Evolutionary conservation across 305 asterid species (phyloP).

Genomic region (Ajuga reptans): DNA sequence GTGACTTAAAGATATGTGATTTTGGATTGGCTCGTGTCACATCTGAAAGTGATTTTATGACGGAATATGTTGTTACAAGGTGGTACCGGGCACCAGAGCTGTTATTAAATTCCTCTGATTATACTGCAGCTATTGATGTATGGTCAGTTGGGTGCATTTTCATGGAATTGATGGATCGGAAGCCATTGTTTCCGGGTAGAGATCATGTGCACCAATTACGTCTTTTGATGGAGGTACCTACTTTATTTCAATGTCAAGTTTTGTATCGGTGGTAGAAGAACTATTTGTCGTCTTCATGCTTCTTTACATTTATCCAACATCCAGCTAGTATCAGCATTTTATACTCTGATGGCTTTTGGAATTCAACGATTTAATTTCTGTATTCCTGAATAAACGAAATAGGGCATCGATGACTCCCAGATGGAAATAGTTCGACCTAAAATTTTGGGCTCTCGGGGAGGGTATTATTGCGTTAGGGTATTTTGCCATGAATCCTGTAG

Average conservation of each 20-base stretch:
- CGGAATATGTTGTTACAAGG: conserved; percentile 92
- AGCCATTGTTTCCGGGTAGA: conserved; percentile 91
- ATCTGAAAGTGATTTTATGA: conserved; percentile 86
- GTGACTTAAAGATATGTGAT: conserved; percentile 91
- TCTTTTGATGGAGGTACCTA: conserved; percentile 73
- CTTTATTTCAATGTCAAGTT: conserved; percentile 12
- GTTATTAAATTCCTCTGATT: conserved; percentile 73
- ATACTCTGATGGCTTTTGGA: not conserved
- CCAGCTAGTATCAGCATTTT: not conserved
- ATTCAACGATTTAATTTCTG: not conserved
- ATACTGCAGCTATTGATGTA: conserved; percentile 91
- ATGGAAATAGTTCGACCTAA: too few relatives aligned
- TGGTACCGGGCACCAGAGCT: conserved; percentile 95
- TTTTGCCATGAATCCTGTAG: not conserved
- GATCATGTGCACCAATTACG: conserved; percentile 97
- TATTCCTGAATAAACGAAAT: too few relatives aligned
- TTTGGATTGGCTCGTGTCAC: conserved; percentile 91
- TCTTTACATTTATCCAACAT: not conserved
- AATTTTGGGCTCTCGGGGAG: too few relatives aligned
- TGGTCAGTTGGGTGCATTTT: conserved; percentile 99
- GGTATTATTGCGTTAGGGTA: not conserved
- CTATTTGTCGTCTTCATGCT: not conserved
- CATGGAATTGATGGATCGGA: conserved; percentile 96
- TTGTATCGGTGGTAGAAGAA: not conserved
- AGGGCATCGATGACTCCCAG: too few relatives aligned